Conservation (phyloP, 352 stramenopile genomes). For the Phytophthora fragariae region DNA sequence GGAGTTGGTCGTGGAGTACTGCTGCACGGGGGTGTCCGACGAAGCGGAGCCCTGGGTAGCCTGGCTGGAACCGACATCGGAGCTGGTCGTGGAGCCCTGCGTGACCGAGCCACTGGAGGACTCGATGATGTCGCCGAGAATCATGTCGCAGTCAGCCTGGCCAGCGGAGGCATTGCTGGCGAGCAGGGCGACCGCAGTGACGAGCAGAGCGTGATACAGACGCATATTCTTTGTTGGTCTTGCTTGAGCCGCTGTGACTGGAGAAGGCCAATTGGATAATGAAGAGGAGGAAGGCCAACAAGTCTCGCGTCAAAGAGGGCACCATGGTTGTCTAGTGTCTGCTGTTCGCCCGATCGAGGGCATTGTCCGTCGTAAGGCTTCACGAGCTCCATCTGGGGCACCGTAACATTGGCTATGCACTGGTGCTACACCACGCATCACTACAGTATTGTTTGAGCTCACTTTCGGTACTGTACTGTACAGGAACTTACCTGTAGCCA, state of each 20-base stretch:
- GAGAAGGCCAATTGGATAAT: constrained; percentile 36
- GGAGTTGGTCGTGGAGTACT: too few species aligned
- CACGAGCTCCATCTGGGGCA: constrained; percentile 23
- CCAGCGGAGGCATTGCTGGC: constrained; percentile 27
- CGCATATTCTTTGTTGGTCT: constrained; percentile 31
- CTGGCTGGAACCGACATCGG: neutral
- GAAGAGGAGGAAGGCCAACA: constrained; percentile 5
- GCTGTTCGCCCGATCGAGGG: constrained; percentile 17
- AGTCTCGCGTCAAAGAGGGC: constrained; percentile 13
- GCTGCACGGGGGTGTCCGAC: too few species aligned
- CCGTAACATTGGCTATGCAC: constrained; percentile 27
- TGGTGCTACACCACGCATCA: constrained; percentile 1
- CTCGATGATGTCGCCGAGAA: constrained; percentile 18
- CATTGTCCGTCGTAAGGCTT: constrained; percentile 11
- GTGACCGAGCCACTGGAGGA: constrained; percentile 5
- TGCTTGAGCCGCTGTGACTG: constrained; percentile 9
- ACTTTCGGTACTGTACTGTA: constrained; percentile 2
- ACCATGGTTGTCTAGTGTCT: neutral
- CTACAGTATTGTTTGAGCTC: neutral
- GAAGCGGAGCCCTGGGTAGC: neutral
- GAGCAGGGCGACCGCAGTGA: constrained; percentile 21
- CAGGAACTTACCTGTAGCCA: neutral
- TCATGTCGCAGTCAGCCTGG: constrained; percentile 18
- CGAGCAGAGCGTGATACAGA: constrained; percentile 31
- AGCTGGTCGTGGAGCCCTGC: neutral